phyloP scores from a whole-genome alignment of 169 alveolate species.

The Eimeria praecox region DNA sequence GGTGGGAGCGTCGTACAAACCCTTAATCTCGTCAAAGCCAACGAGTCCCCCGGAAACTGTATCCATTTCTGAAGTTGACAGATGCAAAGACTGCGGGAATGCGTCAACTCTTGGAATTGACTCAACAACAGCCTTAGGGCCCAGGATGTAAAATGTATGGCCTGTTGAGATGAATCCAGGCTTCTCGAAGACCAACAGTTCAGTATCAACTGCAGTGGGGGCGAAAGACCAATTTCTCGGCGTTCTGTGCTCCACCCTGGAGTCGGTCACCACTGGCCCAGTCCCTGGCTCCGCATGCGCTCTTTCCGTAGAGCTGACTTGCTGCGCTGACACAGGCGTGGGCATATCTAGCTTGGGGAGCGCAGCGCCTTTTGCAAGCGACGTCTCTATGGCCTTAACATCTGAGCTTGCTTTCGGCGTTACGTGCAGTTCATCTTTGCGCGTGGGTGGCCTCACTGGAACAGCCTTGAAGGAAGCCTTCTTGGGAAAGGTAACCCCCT shows the following conservation, averaged over 20 bases:
- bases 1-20: constrained; percentile 54
- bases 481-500: background rate
- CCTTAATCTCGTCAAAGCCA: constrained; percentile 50
- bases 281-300: background rate
- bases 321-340: too few species aligned
- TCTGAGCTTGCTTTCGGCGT: background rate
- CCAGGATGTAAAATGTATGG: constrained; percentile 20
- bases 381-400: background rate
- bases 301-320: background rate
- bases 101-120: background rate
- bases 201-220: constrained; percentile 28
- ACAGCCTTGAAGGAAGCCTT: background rate
- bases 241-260: too few species aligned
- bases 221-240: constrained; percentile 40
- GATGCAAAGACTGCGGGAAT: background rate
- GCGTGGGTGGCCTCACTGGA: background rate
- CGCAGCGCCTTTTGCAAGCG: background rate
- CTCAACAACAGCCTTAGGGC: constrained; percentile 54
- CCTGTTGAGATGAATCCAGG: constrained; percentile 19
- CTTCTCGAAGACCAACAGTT: constrained; percentile 3
- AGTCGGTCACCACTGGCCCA: background rate
- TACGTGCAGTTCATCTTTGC: background rate
- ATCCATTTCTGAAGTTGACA: background rate
- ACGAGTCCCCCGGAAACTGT: background rate
- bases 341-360: background rate